Base-by-base conservation (phyloP, 305 asterid genomes). In the Rubia balearica region DNA sequence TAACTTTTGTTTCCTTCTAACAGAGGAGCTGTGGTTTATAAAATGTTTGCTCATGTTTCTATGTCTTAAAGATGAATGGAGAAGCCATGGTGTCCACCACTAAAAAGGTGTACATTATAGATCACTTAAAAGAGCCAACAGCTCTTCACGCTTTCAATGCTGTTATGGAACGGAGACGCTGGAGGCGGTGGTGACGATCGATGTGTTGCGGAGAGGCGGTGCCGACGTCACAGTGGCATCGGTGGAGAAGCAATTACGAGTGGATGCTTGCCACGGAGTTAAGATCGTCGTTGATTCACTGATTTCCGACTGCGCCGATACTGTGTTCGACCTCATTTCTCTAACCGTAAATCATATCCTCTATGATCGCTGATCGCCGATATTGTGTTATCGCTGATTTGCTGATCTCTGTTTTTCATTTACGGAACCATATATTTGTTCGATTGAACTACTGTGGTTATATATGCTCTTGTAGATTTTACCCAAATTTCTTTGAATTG, bases 201-300 rank as follows among this genome's bases (percentile, higher is more conserved):
- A 93, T 83, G 83, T 91, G 63, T 81, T 93, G 46, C 80, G 91
- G 61, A 81, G 97, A 83, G 96, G 97, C 78, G 97, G 98, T 65
- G 96, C 95, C 72, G 97, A 89, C 61, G 98, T 93, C 67, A 88
- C 91, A 64, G 96, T 93, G 21, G 96, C 97, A 6, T 91, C 97
- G 65, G 90, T 89, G 67, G 97, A 91, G 86, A 82, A 89, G 76
- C 78, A 89, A 81, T 86, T 91, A 12, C 64, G 77, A 74, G 85
- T 91, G 46, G 98, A 89, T 67, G 97, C 90, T 59, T 70, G 82
- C 73, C 87, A 86, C 80, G 95, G 93, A 17, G 80, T 91, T 45
- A 91, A 89, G 81, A 87, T 94, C 67, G 84, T 94, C 9, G 97
- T 96, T 38, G 97, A 94, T 86, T 85, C 95, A 38, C 81, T 94